Base-by-base conservation (phyloP, 768 basidiomycete genomes). In the Leccinum boreale region DNA sequence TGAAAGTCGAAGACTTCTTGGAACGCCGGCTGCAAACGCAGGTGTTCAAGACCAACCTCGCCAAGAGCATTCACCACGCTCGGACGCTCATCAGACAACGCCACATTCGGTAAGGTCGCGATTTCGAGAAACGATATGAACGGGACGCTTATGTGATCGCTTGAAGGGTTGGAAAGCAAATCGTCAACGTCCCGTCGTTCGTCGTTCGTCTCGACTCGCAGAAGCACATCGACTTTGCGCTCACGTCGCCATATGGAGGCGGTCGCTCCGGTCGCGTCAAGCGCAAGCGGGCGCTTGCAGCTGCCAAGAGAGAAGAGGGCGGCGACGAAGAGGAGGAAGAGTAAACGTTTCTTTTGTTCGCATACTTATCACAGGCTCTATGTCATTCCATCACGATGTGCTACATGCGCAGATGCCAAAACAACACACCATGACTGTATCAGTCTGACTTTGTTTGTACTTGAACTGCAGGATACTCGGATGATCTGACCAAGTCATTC, bases 1-100 rank as follows among this genome's bases (percentile, higher is more conserved):
- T 98, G 68, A 98, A 98, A 82, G 87, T 98, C 68, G 97, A 99
- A 77, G 97, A 99, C 79, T 99, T 99, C 89, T 90, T 99, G 89
- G 97, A 99, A 84, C 85, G 97, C 70, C 81, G 97, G 68, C 79
- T 99, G 73, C 97, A 99, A 80, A 99, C 97, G 42, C 97, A 98
- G 81, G 97, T 99, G 69, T 99, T 98, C 90, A 98, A 98, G 85
- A 86, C 83, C 66, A 95, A 95, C 65, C 83, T 99, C 63, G 97
- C 97, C 58, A 98, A 98, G 87, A 87, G 85, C 70, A 97, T 99
- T 67, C 97, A 99, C 78, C 97, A 98, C 75, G 97, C 97, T 47
- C 90, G 97, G 78, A 93, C 94, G 64, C 84, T 99, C 72, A 99
- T 99, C 81, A 84, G 94, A 71, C 97, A 98, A 77, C 81, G 96